A percentile compares a stretch with the other conserved stretches of the same genome.
Conservation (phyloP, 441 rosid species). For the Pelargonium citronellum region DNA sequence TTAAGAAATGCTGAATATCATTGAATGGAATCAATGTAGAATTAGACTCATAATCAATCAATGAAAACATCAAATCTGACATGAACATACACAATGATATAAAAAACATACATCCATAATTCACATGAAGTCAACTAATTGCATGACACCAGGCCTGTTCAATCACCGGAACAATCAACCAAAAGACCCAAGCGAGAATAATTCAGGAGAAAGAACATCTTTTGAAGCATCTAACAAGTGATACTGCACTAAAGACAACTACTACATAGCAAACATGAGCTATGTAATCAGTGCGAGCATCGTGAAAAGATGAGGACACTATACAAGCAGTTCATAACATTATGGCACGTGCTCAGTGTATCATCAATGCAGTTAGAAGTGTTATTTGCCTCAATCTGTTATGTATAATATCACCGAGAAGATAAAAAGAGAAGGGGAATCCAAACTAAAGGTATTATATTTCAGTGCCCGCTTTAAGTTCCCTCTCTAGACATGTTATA, state of each 20-base stretch:
- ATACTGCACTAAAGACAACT: neutral
- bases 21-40: constrained; percentile 10
- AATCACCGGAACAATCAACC: constrained; percentile 5
- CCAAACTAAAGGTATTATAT: neutral
- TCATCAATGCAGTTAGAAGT: neutral
- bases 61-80: constrained; percentile 5
- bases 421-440: neutral
- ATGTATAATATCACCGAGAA: neutral
- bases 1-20: constrained; percentile 22
- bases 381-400: constrained; percentile 6
- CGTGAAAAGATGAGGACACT: neutral
- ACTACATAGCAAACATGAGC: neutral
- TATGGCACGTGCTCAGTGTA: neutral
- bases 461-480: neutral
- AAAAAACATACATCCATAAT: neutral
- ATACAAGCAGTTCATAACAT: neutral
- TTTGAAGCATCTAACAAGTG: neutral
- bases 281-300: neutral
- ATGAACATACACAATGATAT: neutral
- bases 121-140: neutral
- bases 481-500: neutral
- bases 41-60: constrained; percentile 16
- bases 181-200: neutral
- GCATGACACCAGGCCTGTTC: neutral
- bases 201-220: neutral